These are phyloP conservation scores for Apiotrichum gracile DNA, from an alignment of 1,284 basidiomycete genomes.

Conservation along the genomic window DNA sequence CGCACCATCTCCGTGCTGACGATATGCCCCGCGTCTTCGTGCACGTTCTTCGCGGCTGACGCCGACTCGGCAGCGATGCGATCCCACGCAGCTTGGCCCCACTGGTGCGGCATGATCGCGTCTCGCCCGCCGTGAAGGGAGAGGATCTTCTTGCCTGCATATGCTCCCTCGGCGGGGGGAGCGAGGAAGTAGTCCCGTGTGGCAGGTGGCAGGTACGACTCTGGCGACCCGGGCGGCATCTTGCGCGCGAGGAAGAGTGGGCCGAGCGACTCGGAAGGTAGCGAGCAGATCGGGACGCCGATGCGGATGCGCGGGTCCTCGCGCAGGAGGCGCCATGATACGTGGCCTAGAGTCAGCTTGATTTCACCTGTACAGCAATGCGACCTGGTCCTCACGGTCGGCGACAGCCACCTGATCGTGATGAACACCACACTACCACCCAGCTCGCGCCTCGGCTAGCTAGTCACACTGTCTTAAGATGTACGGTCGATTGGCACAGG, in stretches of 20 bases:
- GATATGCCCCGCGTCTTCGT: slow-evolving; percentile 2
- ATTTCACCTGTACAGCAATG: not conserved
- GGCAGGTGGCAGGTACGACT: slow-evolving; percentile 52
- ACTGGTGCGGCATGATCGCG: slow-evolving; percentile 30
- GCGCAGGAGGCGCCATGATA: slow-evolving; percentile 5
- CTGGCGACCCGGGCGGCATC: slow-evolving; percentile 52
- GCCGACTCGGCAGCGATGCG: not conserved
- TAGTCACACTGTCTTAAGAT: too few relatives aligned
- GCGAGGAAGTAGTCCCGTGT: slow-evolving; percentile 53
- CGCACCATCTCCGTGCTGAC: slow-evolving; percentile 2
- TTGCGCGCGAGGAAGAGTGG: slow-evolving; percentile 56
- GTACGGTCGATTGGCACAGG: too few relatives aligned
- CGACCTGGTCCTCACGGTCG: too few relatives aligned
- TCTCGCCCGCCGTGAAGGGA: slow-evolving; percentile 56
- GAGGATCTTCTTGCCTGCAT: slow-evolving; percentile 63
- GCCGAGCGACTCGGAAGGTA: slow-evolving; percentile 64
- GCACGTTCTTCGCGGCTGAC: not conserved
- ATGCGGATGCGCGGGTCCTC: slow-evolving; percentile 65
- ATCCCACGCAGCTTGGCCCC: slow-evolving; percentile 13
- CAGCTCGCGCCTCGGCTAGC: too few relatives aligned
- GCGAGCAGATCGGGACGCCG: slow-evolving; percentile 67
- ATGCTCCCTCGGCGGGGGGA: slow-evolving; percentile 52
- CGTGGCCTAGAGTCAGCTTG: slow-evolving; percentile 2
- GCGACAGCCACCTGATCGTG: too few relatives aligned
- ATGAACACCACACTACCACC: too few relatives aligned